Evolutionary conservation across 2,329 filamentous ascomycete genomes (phyloP).

Genomic region (Aspergillus neoniger): DNA sequence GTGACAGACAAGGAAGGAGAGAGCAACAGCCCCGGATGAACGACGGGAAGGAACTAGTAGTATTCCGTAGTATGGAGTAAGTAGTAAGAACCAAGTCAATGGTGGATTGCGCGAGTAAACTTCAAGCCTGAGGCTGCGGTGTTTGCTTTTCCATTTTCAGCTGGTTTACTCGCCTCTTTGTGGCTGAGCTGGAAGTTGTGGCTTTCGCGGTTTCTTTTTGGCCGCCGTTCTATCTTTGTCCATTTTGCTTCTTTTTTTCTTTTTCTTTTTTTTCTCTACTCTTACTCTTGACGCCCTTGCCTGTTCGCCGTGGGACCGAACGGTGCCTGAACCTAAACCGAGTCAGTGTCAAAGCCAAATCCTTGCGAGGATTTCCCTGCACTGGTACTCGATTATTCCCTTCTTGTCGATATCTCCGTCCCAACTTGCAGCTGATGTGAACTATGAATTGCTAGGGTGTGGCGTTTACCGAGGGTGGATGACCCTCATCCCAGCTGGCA

Average conservation of each 20-base stretch:
- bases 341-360: neutral
- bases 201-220: conserved; percentile 9
- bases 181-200: conserved; percentile 17
- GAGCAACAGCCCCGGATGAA: neutral
- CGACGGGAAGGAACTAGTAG: neutral
- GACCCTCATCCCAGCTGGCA: conserved; percentile 6
- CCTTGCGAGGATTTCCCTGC: neutral
- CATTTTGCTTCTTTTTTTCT: neutral
- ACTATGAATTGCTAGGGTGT: conserved; percentile 4
- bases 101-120: neutral
- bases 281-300: neutral
- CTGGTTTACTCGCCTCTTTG: conserved; percentile 9
- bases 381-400: neutral
- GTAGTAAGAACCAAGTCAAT: conserved; percentile 8
- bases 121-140: conserved; percentile 17
- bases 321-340: neutral
- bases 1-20: neutral
- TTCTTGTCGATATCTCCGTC: conserved; percentile 7
- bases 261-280: neutral
- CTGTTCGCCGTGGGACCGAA: neutral
- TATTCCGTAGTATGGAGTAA: conserved; percentile 3
- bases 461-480: conserved; percentile 9
- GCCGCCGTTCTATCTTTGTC: conserved; percentile 2
- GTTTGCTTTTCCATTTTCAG: conserved; percentile 16
- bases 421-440: neutral